Base-by-base conservation (phyloP, 1,284 basidiomycete genomes). In the Microbotryomycetes sp. region DNA sequence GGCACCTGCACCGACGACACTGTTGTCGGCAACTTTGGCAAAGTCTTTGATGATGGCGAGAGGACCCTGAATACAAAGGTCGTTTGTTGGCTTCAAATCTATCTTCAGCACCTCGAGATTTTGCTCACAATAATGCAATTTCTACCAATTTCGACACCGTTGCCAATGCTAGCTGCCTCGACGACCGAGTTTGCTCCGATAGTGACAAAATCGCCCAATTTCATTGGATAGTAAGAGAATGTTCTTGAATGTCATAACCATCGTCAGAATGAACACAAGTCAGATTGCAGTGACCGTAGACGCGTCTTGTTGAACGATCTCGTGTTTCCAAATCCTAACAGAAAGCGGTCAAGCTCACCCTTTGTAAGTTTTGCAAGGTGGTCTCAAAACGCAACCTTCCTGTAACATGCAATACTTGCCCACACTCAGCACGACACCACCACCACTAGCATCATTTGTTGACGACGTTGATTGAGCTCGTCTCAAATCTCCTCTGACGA, bases 181-280 rank as follows among this genome's bases (percentile, higher is more conserved):
- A 98, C 83, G 56, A 98, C 84, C 30, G 84, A 85, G 63, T 85
- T 84, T 19, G 87, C 83, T 4, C 94, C 96, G 54, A 99, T 89
- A 64, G 92, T 86, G 28, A 97, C 94, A 74, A 90, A 86, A 76
- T 98, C 93, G 2, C 91, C 89, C 29, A 98, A 85, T 75, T 94
- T 92, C 85, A 97, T 90, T 2, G 96, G 94, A 73, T 97, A 97
- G 77, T 96, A 97, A 70, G 96, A 97, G 81, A 96, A 97, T 62
- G 86, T 84, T 55, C 66, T 42, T 42, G 36, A n/a, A n/a, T n/a
- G n/a, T n/a, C n/a, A n/a, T n/a, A n/a, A n/a, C n/a, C n/a, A n/a
- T 65, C 54, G 15, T 25, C 0, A 7, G 9, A n/a, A 71, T 71
- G 63, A 3, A n/a, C 2, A 5, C 25, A 23, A 12, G 6, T 19